Evolutionary conservation across 768 basidiomycete species (phyloP), one percentile per base, ranked within the genome.

Genomic region (Tricholoma hemisulphureum): DNA sequence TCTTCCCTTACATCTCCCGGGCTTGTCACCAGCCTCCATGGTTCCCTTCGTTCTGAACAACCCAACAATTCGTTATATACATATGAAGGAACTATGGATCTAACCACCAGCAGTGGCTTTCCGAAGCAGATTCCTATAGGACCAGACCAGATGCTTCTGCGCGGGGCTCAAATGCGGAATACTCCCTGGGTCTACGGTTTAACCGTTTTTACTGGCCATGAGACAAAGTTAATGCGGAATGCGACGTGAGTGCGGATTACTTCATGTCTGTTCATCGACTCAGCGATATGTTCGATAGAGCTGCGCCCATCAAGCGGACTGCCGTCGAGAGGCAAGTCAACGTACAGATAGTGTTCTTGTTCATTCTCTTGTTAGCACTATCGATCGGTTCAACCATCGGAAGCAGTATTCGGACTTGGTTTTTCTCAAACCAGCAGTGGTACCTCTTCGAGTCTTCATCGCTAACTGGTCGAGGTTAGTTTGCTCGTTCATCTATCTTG

Each of bases 1-100:
- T 75, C 90, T 0, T 66, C 80, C 5, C 80, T 98, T 41, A 93
- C 88, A 5, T 84, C 91, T 2, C 95, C 96, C 0, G 73, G 84
- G 6, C 81, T 88, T 9, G 88, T 94, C 39, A 79, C 82, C 16
- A 70, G 83, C 6, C 78, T 99, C 1, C 85, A 83, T 35, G 97
- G 97, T 11, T 86, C 89, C 13, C 78, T 99, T 21, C 87, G 94
- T 43, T 96, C 92, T 7, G 97, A 99, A 70, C 93, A 98, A 59
- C 97, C 97, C 6, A 99, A 99, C 72, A 97, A 95, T 65, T 96
- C 94, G 0, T 76, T 99, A 2, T 98, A 99, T 73, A 98, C 97
- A 0, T 99, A 89, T 65, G 95, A 98, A 79, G 85, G 89, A 60
- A 84, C 89, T 8, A 66, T 93, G 50, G 88, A 89, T 54, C 77